Evolutionary conservation across 2,329 filamentous ascomycete species (phyloP).

Genomic region (Diatrype stigma): DNA sequence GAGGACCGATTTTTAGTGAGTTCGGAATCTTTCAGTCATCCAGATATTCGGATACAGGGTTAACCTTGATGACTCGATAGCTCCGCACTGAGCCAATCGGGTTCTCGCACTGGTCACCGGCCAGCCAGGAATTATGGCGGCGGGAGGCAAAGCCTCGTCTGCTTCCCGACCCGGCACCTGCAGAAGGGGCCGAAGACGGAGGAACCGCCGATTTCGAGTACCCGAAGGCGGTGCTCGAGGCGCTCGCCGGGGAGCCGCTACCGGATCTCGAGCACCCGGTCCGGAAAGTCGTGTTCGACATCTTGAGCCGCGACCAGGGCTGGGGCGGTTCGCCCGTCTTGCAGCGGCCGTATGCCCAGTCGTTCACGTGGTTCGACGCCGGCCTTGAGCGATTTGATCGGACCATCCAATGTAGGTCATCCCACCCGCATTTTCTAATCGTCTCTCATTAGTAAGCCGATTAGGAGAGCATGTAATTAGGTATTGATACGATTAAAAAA

Average conservation of each 20-base stretch:
- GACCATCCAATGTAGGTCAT: conserved; percentile 22
- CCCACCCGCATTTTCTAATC: too few relatives aligned
- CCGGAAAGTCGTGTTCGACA: conserved; percentile 58
- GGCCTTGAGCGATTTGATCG: conserved; percentile 54
- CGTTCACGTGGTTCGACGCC: conserved; percentile 62
- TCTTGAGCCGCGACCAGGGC: conserved; percentile 56
- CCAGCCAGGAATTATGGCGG: conserved; percentile 18
- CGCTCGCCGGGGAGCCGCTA: conserved; percentile 35
- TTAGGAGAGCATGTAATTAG: too few relatives aligned
- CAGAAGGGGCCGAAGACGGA: too few relatives aligned
- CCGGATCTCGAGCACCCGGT: conserved; percentile 45
- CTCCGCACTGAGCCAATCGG: conserved; percentile 39
- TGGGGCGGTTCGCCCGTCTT: conserved; percentile 38
- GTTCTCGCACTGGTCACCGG: conserved; percentile 27
- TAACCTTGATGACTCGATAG: conserved; percentile 18
- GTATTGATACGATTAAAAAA: background rate
- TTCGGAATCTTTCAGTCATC: background rate
- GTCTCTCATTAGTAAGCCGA: too few relatives aligned
- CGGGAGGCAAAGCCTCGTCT: conserved; percentile 7
- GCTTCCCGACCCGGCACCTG: conserved; percentile 1
- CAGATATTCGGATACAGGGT: background rate
- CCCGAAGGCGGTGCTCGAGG: conserved; percentile 26
- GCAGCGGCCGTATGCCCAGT: conserved; percentile 36
- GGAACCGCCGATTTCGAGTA: conserved; percentile 27
- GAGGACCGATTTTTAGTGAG: conserved; percentile 41